A percentile compares a stretch with the other conserved stretches of the same genome.
phyloP scores from a whole-genome alignment of 2,329 filamentous ascomycete genomes.

The Monosporascus cannonballus region DNA sequence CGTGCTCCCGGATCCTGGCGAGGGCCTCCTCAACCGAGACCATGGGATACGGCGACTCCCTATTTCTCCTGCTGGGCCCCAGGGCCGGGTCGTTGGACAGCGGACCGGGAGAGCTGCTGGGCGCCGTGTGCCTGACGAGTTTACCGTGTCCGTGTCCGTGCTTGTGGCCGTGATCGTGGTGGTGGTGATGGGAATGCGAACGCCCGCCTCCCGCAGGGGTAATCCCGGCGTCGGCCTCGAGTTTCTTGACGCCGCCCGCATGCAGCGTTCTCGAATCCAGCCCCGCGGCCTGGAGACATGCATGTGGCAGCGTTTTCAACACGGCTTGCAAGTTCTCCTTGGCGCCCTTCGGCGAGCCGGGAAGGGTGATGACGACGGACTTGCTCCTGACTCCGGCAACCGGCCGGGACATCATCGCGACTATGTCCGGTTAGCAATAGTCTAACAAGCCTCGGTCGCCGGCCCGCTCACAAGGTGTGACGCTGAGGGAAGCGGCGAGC shows the following conservation, averaged over 20 bases:
- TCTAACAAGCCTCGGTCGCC: not conserved
- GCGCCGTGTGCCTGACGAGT: slow-evolving; percentile 68
- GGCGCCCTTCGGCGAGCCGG: slow-evolving; percentile 91
- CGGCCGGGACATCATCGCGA: slow-evolving; percentile 94
- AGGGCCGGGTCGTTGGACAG: slow-evolving; percentile 56
- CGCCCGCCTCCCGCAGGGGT: slow-evolving; percentile 17
- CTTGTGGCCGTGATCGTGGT: slow-evolving; percentile 43
- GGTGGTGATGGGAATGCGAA: slow-evolving; percentile 33
- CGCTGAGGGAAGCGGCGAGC: slow-evolving; percentile 73
- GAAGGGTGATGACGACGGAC: slow-evolving; percentile 80
- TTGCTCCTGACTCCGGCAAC: slow-evolving; percentile 81
- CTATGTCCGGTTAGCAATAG: slow-evolving; percentile 36
- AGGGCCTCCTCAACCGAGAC: slow-evolving; percentile 78
- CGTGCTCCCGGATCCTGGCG: slow-evolving; percentile 63
- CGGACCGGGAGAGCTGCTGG: slow-evolving; percentile 40
- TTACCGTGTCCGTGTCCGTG: slow-evolving; percentile 57
- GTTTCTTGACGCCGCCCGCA: slow-evolving; percentile 70
- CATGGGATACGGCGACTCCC: slow-evolving; percentile 90
- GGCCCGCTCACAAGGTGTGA: slow-evolving; percentile 75
- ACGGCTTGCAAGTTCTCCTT: slow-evolving; percentile 88
- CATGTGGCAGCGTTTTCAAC: slow-evolving; percentile 86
- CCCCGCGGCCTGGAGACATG: slow-evolving; percentile 84
- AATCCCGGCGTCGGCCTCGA: slow-evolving; percentile 78
- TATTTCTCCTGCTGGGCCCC: slow-evolving; percentile 64
- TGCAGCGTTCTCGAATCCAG: slow-evolving; percentile 76